Evolutionary conservation across 2,329 filamentous ascomycete genomes (phyloP), one percentile per base, ranked within the genome.

Genomic region (Cercospora sp.): DNA sequence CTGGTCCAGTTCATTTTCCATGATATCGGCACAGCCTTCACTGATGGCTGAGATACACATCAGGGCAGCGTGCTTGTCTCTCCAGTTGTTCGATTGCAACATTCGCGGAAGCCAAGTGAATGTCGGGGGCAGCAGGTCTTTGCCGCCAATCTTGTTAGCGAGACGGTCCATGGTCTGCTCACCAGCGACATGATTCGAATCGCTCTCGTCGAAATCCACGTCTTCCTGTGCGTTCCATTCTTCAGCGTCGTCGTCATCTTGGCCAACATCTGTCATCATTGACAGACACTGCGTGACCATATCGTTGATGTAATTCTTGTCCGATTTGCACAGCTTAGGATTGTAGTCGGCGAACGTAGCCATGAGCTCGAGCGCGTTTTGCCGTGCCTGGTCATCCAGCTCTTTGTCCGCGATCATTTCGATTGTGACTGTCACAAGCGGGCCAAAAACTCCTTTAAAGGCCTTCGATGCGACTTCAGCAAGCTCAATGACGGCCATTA

Each of bases 31-130:
- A 78, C 95, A 99, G 42, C 95, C 95, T 80, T 99, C 95, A 0
- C 95, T 98, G 71, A 99, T 99, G 72, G 95, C 95, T 2, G 94
- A 98, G 69, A 99, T 97, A 26, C 95, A 95, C 95, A 99, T 99
- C 63, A 99, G 87, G 58, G 95, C 95, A 33, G 95, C 95, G 80
- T 99, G 95, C 70, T 94, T 89, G 79, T 99, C 95, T 76, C 92
- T 89, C 95, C 95, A 99, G 31, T 93, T 89, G 74, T 92, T 90
- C 1, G 95, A 98, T 64, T 90, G 92, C 89, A 98, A 96, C 95
- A 99, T 99, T 71, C 93, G 88, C 9, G 95, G 95, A 45, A 99
- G 88, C 95, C 95, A 99, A 79, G 91, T 91, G 82, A 98, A 99
- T 0, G 94, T 98, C 0, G 94, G 94, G 31, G 92, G 92, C 20